These are phyloP conservation scores for Cytospora paraplurivora DNA, from an alignment of 2,329 filamentous ascomycete genomes.

Conservation along the genomic window DNA sequence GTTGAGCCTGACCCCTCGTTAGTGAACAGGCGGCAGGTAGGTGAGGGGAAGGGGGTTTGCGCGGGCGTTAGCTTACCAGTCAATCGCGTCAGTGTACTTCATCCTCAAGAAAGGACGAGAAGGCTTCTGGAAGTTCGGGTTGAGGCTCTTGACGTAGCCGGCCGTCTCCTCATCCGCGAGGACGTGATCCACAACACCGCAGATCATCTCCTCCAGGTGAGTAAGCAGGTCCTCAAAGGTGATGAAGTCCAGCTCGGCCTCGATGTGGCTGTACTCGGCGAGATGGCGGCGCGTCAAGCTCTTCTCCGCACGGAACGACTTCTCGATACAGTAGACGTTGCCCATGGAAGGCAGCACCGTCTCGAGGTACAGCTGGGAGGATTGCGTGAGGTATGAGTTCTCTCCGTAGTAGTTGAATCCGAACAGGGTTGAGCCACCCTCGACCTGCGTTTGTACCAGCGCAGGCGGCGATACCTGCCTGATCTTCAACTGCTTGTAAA, in stretches of 20 bases:
- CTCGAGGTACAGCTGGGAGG: conserved; percentile 95
- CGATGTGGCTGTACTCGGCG: conserved; percentile 95
- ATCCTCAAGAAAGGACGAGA: conserved; percentile 89
- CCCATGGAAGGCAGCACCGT: conserved; percentile 88
- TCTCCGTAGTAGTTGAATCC: conserved; percentile 67
- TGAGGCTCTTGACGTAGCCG: conserved; percentile 77
- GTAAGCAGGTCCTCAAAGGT: conserved; percentile 83
- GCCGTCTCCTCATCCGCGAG: conserved; percentile 74
- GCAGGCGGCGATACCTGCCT: conserved; percentile 86
- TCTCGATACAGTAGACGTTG: conserved; percentile 97
- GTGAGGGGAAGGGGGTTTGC: not conserved
- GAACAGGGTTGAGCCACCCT: conserved; percentile 91
- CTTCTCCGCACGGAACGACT: conserved; percentile 98
- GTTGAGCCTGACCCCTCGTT: conserved; percentile 70
- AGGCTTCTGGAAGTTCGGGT: conserved; percentile 85
- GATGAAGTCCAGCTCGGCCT: conserved; percentile 96
- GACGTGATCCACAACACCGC: conserved; percentile 77
- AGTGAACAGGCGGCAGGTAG: not conserved
- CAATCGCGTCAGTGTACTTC: conserved; percentile 65
- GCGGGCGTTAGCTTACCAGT: conserved; percentile 23
- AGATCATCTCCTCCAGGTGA: conserved; percentile 86
- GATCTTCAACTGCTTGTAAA: conserved; percentile 75
- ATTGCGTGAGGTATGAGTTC: conserved; percentile 91
- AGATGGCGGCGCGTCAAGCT: conserved; percentile 91
- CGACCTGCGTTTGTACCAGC: conserved; percentile 92